Percentiles rank a stretch among this genome's conserved stretches.
Conservation (phyloP, 805 yeast genomes). For the Candida railenensis region DNA sequence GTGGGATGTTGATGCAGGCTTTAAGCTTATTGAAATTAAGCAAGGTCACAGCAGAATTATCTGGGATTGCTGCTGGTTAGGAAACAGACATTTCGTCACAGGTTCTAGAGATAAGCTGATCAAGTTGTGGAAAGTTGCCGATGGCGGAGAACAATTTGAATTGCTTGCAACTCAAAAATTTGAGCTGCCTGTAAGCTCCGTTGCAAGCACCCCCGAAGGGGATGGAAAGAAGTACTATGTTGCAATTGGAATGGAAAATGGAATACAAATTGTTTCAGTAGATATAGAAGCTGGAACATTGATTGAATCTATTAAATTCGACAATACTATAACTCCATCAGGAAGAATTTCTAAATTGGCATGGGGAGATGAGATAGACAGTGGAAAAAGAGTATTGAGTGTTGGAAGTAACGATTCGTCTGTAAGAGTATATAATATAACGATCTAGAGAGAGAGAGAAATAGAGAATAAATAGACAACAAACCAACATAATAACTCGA, state of each 20-base stretch:
- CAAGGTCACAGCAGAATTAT: conserved; percentile 90
- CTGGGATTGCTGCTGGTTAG: conserved; percentile 92
- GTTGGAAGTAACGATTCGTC: conserved; percentile 70
- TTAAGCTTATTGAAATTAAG: conserved; percentile 43
- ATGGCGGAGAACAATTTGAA: conserved; percentile 32
- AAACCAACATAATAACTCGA: too few relatives aligned
- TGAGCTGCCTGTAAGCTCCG: conserved; percentile 62
- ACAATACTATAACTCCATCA: conserved; percentile 50
- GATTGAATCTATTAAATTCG: conserved; percentile 29
- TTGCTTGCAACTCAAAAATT: conserved; percentile 44
- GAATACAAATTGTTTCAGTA: conserved; percentile 51
- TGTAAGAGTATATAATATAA: conserved; percentile 40
- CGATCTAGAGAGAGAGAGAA: conserved; percentile 1
- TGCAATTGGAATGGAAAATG: conserved; percentile 72
- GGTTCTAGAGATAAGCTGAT: conserved; percentile 83
- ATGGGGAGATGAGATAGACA: conserved; percentile 18
- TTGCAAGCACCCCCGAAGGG: conserved; percentile 34
- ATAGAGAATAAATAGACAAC: neutral
- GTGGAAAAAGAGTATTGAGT: conserved; percentile 42
- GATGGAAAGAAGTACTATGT: conserved; percentile 22
- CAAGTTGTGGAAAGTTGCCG: conserved; percentile 63
- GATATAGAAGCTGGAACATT: conserved; percentile 23
- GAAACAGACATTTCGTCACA: conserved; percentile 57
- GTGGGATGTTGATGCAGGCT: conserved; percentile 47
- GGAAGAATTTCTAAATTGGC: conserved; percentile 58